These are phyloP conservation scores for Nepenthes alata DNA, from an alignment of 179 eudicot species.

Conservation along the genomic window DNA sequence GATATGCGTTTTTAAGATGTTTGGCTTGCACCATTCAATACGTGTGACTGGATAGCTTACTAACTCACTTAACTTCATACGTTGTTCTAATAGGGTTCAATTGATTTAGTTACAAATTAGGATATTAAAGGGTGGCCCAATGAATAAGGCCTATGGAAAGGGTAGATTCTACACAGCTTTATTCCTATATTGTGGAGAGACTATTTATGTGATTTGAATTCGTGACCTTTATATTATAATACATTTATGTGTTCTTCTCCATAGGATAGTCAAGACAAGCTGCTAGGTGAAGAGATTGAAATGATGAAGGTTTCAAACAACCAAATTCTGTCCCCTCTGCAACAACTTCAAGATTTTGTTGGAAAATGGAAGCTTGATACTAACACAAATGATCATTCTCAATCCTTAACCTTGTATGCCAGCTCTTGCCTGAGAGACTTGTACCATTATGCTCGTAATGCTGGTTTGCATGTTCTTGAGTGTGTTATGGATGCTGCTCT, in stretches of 20 bases:
- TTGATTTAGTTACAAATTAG: too few relatives aligned
- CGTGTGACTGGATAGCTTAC: neutral
- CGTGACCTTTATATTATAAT: too few relatives aligned
- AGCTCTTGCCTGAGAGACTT: slow-evolving; percentile 64
- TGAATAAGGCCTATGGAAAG: too few relatives aligned
- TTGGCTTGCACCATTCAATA: too few relatives aligned
- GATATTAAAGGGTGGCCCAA: too few relatives aligned
- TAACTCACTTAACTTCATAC: neutral
- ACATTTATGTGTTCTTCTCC: neutral
- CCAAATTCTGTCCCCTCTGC: slow-evolving; percentile 55
- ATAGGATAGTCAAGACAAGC: slow-evolving; percentile 73
- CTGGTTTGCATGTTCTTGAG: slow-evolving; percentile 77
- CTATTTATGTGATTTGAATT: too few relatives aligned
- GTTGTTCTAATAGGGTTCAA: neutral
- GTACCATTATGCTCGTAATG: slow-evolving; percentile 86
- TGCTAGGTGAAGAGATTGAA: slow-evolving; percentile 57
- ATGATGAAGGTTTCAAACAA: slow-evolving; percentile 31
- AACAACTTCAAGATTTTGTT: slow-evolving; percentile 37
- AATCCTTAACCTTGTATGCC: slow-evolving; percentile 25
- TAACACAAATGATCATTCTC: slow-evolving; percentile 18
- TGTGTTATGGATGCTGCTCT: slow-evolving; percentile 72
- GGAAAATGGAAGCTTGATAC: slow-evolving; percentile 26
- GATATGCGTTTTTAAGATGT: too few relatives aligned
- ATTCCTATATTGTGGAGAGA: neutral
- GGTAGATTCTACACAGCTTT: slow-evolving; percentile 1